Percentiles rank a stretch among this genome's conserved stretches.
These are phyloP conservation scores for Apiospora phragmitis DNA, from an alignment of 2,329 filamentous ascomycete genomes.

Conservation along the genomic window DNA sequence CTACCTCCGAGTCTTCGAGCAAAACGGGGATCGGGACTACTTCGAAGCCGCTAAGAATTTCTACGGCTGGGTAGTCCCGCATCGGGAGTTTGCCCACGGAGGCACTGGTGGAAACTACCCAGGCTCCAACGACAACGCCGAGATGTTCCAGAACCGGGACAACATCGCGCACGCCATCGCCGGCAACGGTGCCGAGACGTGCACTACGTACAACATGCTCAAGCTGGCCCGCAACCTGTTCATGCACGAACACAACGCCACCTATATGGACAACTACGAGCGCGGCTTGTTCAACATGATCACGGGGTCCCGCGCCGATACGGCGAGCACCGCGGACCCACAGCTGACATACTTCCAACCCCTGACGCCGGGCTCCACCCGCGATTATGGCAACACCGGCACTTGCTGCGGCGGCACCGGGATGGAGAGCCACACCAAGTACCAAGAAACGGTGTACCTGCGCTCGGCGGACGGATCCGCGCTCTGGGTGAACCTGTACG, in stretches of 20 bases:
- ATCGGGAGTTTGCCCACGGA: conserved; percentile 31
- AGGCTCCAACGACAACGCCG: conserved; percentile 30
- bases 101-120: conserved; percentile 33
- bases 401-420: conserved; percentile 35
- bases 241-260: conserved; percentile 32
- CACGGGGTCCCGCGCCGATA: conserved; percentile 31
- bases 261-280: conserved; percentile 36
- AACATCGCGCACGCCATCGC: conserved; percentile 34
- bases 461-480: conserved; percentile 31
- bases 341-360: conserved; percentile 35
- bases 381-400: conserved; percentile 33
- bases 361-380: conserved; percentile 26
- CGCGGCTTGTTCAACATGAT: conserved; percentile 36
- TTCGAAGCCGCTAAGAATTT: conserved; percentile 33
- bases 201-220: conserved; percentile 34
- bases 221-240: conserved; percentile 34
- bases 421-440: conserved; percentile 36
- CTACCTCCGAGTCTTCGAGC: conserved; percentile 32
- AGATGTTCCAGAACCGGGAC: conserved; percentile 35
- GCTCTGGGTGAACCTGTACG: conserved; percentile 34
- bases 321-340: conserved; percentile 22
- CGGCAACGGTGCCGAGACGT: conserved; percentile 31
- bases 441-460: conserved; percentile 36
- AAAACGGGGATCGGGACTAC: conserved; percentile 30
- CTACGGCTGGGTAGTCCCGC: conserved; percentile 34